Base-by-base conservation (phyloP, 2,329 filamentous ascomycete species). In the Metarhizium brunneum region DNA sequence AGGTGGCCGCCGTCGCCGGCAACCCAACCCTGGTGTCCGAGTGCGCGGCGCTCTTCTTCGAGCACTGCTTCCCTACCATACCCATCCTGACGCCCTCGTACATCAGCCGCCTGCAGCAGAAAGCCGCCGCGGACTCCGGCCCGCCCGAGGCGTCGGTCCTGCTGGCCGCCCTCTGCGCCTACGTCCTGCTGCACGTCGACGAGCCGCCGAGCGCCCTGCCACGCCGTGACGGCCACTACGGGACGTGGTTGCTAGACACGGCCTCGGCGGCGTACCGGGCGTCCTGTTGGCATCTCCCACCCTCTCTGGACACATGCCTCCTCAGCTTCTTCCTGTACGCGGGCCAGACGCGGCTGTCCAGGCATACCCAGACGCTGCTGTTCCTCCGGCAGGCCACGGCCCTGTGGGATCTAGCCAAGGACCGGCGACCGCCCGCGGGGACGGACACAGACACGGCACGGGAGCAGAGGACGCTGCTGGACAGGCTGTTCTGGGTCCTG, bases 251-350 rank as follows among this genome's bases (percentile, higher is more conserved):
- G 2, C 65, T 76, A 8, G 71, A 73, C 14, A 65, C 70, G 32
- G 68, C 68, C 0, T 60, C 72, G 47, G 62, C 66, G 0, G 63
- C 67, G 0, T 68, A 75, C 49, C 68, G 71, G 42, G 60, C 64
- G 35, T 61, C 71, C 0, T 66, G 66, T 0, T 63, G 69, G 3
- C 65, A 64, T 32, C 66, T 69, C 13, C 70, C 65, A 4, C 71
- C 73, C 0, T 68, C 64, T 3, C 63, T 76, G 10, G 69, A 75
- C 45, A 66, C 69, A 38, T 71, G 73, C 13, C 64, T 76, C 5
- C 62, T 74, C 11, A 67, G 69, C 1, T 76, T 76, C 59, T 75
- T 76, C 52, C 66, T 76, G 18, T 76, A 76, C 53, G 71, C 74
- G 3, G 75, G 73, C 47, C 72, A 76, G 50, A 70, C 71, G 2